phyloP scores from a whole-genome alignment of 805 yeast genomes.

The Martiniozyma abietophila region DNA sequence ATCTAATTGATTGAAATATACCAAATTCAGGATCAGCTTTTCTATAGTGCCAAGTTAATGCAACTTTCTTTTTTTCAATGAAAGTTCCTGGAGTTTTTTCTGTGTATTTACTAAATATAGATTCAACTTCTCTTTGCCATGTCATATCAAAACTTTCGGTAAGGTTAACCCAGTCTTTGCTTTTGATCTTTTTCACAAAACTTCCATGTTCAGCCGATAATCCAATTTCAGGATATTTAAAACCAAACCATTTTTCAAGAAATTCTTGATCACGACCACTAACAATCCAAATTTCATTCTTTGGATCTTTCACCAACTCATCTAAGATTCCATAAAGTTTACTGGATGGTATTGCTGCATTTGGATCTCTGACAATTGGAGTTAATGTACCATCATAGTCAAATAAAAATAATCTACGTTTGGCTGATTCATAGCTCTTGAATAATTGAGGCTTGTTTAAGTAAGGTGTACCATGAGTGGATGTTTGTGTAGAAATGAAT shows the following conservation, averaged over 20 bases:
- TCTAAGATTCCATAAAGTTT: slow-evolving; percentile 52
- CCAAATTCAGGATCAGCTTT: slow-evolving; percentile 93
- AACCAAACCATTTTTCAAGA: slow-evolving; percentile 81
- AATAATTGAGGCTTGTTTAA: slow-evolving; percentile 62
- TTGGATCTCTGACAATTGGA: slow-evolving; percentile 93
- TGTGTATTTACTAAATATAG: slow-evolving; percentile 64
- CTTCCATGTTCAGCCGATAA: slow-evolving; percentile 97
- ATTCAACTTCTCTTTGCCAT: slow-evolving; percentile 83
- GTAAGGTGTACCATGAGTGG: slow-evolving; percentile 65
- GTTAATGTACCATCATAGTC: slow-evolving; percentile 98
- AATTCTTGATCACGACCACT: slow-evolving; percentile 92
- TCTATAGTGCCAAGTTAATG: slow-evolving; percentile 96
- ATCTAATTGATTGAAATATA: slow-evolving; percentile 67
- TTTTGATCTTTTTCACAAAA: slow-evolving; percentile 69
- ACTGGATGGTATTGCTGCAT: slow-evolving; percentile 93
- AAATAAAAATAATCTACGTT: slow-evolving; percentile 71
- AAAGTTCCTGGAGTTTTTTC: slow-evolving; percentile 86
- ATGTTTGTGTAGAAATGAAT: slow-evolving; percentile 26
- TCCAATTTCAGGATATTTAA: slow-evolving; percentile 53
- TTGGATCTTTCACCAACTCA: slow-evolving; percentile 60
- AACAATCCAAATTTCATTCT: slow-evolving; percentile 87
- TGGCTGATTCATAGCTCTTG: slow-evolving; percentile 48
- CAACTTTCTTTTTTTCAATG: slow-evolving; percentile 84
- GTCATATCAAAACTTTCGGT: slow-evolving; percentile 82
- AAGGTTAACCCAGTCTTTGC: slow-evolving; percentile 69